These are phyloP conservation scores for Cyphellophora attinorum DNA, from an alignment of 2,329 filamentous ascomycete species.

Conservation along the genomic window DNA sequence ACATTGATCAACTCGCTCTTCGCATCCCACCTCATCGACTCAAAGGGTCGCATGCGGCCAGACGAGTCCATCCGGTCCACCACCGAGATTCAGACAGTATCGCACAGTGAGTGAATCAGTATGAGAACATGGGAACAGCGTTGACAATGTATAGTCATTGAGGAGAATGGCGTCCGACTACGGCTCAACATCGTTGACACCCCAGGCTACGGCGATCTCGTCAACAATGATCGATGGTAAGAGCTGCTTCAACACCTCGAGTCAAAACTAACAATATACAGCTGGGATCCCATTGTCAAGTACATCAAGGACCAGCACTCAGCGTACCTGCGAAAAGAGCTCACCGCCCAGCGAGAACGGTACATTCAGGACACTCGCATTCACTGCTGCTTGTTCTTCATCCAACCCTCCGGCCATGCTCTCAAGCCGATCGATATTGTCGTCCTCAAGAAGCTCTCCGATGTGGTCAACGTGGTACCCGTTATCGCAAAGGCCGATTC, in stretches of 20 bases:
- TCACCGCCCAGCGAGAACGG: slow-evolving; percentile 95
- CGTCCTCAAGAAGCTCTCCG: slow-evolving; percentile 97
- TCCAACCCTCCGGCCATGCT: slow-evolving; percentile 94
- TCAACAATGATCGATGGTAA: slow-evolving; percentile 96
- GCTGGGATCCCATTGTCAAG: slow-evolving; percentile 99
- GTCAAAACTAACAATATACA: slow-evolving; percentile 20
- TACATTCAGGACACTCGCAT: slow-evolving; percentile 99
- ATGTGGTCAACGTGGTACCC: slow-evolving; percentile 97
- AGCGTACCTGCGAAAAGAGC: slow-evolving; percentile 96
- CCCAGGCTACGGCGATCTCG: slow-evolving; percentile 93
- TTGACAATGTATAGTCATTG: slow-evolving; percentile 54
- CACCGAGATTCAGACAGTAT: slow-evolving; percentile 95
- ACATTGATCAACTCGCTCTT: slow-evolving; percentile 99
- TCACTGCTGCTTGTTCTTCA: slow-evolving; percentile 99
- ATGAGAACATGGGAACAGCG: slow-evolving; percentile 3
- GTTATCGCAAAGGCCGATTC: slow-evolving; percentile 98
- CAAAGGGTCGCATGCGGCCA: slow-evolving; percentile 86
- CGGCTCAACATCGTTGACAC: slow-evolving; percentile 98
- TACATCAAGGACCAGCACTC: slow-evolving; percentile 99
- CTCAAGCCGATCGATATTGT: slow-evolving; percentile 99
- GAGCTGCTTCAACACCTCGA: no score
- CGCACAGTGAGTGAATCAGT: slow-evolving; percentile 54
- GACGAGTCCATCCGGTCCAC: slow-evolving; percentile 91
- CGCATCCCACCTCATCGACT: slow-evolving; percentile 97
- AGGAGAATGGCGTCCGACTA: slow-evolving; percentile 97